These are phyloP conservation scores for Solanum chiquidenum DNA, from an alignment of 257 asterid species.

Conservation along the genomic window DNA sequence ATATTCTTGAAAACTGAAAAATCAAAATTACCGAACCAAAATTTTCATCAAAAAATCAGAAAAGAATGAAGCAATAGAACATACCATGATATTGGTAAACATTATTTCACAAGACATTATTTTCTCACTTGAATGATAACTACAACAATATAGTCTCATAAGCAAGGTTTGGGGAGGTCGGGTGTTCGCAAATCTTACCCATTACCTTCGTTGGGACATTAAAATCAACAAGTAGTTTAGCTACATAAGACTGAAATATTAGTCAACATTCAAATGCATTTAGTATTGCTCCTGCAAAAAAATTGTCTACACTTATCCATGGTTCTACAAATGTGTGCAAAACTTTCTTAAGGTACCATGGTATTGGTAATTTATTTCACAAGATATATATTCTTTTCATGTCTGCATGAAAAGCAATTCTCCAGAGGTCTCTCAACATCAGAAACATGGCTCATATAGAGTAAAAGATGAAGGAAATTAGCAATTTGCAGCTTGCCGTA, in stretches of 20 bases:
- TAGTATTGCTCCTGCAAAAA: not conserved
- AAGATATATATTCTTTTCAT: not conserved
- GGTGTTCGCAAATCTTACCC: not conserved
- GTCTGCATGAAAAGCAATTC: not conserved
- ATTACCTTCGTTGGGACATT: not conserved
- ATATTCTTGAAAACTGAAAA: not conserved
- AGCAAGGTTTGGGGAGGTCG: not conserved
- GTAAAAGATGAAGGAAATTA: not conserved
- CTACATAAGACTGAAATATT: not conserved
- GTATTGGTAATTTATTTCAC: not conserved
- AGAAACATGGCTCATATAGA: not conserved
- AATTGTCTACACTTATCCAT: not conserved
- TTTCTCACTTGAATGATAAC: not conserved
- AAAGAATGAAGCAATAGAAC: not conserved
- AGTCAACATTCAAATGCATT: not conserved
- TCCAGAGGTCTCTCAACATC: not conserved
- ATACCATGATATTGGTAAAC: not conserved
- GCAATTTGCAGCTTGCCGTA: not conserved
- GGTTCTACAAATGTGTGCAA: not conserved
- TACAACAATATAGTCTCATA: not conserved
- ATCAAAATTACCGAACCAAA: not conserved
- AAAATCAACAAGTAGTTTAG: not conserved
- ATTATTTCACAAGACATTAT: not conserved
- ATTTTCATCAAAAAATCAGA: not conserved
- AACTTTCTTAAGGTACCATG: not conserved